Evolutionary conservation across 768 basidiomycete genomes (phyloP).

Genomic region (Agaricus subrufescens): DNA sequence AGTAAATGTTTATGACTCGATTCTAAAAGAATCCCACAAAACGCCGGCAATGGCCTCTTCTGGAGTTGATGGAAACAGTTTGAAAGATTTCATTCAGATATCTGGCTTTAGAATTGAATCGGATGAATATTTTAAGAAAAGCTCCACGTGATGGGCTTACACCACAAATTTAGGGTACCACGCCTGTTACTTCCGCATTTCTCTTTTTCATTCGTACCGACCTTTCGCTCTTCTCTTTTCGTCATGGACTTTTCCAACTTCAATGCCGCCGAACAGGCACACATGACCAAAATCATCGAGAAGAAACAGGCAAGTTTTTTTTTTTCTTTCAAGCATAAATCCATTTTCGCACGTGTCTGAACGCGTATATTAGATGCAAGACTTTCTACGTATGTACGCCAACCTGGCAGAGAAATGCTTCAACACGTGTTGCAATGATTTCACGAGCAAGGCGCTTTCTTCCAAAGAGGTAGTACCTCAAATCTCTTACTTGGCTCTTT

Average conservation of each 20-base stretch:
- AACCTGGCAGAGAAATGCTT: conserved; percentile 96
- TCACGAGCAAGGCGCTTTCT: conserved; percentile 90
- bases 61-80: no score
- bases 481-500: background rate
- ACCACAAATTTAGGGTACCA: background rate
- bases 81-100: no score
- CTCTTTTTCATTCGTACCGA: conserved; percentile 2
- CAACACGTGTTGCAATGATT: conserved; percentile 92
- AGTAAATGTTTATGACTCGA: background rate
- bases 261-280: conserved; percentile 90
- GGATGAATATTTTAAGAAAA: no score
- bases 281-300: conserved; percentile 92
- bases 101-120: no score
- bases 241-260: conserved; percentile 90
- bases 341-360: background rate
- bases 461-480: conserved; percentile 75
- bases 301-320: conserved; percentile 88
- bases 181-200: background rate
- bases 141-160: conserved; percentile 16
- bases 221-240: conserved; percentile 13
- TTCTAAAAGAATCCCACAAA: no score
- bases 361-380: conserved; percentile 76
- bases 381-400: conserved; percentile 94
- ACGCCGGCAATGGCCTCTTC: no score
- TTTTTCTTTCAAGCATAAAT: background rate